A percentile compares a stretch with the other conserved stretches of the same genome.
Evolutionary conservation across 2,329 filamentous ascomycete species (phyloP).

Genomic region (Calonectria pseudoturangicola): DNA sequence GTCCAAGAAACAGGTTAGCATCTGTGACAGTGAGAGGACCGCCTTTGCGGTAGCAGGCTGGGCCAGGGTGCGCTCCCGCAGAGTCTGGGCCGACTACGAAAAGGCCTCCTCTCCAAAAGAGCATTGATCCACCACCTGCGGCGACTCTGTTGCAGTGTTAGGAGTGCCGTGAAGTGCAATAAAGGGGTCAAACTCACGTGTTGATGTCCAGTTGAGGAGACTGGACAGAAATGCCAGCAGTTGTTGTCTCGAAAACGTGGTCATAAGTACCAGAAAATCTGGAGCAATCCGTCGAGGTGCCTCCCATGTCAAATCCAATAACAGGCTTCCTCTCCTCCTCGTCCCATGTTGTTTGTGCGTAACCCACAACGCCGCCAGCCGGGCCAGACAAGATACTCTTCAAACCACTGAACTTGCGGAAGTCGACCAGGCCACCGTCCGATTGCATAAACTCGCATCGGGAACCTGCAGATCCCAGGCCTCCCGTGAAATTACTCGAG

Average conservation of each 20-base stretch:
- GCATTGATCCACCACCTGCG: conserved; percentile 81
- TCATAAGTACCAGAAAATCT: conserved; percentile 73
- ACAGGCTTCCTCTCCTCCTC: conserved; percentile 79
- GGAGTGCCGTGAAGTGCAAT: not conserved
- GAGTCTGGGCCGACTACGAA: conserved; percentile 85
- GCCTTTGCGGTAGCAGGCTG: conserved; percentile 83
- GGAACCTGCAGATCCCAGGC: conserved; percentile 54
- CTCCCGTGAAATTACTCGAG: conserved; percentile 57
- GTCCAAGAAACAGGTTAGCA: conserved; percentile 81
- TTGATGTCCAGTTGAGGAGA: conserved; percentile 88
- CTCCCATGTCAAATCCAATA: conserved; percentile 84
- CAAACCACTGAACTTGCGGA: conserved; percentile 79
- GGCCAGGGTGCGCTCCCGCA: conserved; percentile 81
- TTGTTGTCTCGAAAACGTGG: conserved; percentile 82
- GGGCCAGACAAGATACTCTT: conserved; percentile 83
- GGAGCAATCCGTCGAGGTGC: conserved; percentile 85
- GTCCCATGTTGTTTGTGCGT: conserved; percentile 84
- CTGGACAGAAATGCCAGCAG: conserved; percentile 86
- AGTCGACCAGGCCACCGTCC: conserved; percentile 70
- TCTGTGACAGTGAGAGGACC: conserved; percentile 84
- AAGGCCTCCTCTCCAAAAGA: conserved; percentile 83
- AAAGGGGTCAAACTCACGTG: conserved; percentile 65
- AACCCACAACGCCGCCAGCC: conserved; percentile 86
- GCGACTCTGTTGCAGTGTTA: conserved; percentile 69
- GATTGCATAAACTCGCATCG: conserved; percentile 67